These are phyloP conservation scores for Xylaria arbuscula DNA, from an alignment of 2,329 filamentous ascomycete species.

Conservation along the genomic window DNA sequence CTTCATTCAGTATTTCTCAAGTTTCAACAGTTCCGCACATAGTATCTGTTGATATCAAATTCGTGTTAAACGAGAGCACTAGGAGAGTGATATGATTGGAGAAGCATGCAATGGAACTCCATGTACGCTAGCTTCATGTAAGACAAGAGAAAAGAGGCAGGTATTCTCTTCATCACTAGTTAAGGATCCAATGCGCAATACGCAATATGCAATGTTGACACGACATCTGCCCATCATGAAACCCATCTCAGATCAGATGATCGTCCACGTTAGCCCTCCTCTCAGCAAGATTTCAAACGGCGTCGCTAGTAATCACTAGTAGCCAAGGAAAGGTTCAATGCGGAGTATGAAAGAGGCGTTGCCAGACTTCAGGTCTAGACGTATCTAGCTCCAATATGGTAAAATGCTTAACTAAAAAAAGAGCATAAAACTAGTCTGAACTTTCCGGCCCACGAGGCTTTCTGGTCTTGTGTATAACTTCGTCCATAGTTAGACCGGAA, in stretches of 20 bases:
- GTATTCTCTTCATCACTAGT: neutral
- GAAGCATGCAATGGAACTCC: slow-evolving; percentile 12
- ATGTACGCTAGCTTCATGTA: slow-evolving; percentile 13
- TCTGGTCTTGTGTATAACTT: neutral
- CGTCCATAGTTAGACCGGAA: slow-evolving; percentile 3
- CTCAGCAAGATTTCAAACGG: slow-evolving; percentile 15
- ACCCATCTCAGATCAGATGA: slow-evolving; percentile 33
- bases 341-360: neutral
- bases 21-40: neutral
- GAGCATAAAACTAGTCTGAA: neutral
- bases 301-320: neutral
- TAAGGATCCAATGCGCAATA: slow-evolving; percentile 7
- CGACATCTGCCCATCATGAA: slow-evolving; percentile 14
- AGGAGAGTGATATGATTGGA: neutral
- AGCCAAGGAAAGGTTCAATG: neutral
- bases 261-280: slow-evolving; percentile 21
- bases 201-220: slow-evolving; percentile 14
- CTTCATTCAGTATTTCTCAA: neutral
- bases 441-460: slow-evolving; percentile 11
- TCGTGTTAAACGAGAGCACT: neutral
- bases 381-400: neutral
- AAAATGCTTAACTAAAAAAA: neutral
- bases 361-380: neutral
- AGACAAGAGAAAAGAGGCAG: neutral
- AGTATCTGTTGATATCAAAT: neutral